Base-by-base conservation (phyloP, 2,329 filamentous ascomycete species). In the Keithomyces neogunnii region DNA sequence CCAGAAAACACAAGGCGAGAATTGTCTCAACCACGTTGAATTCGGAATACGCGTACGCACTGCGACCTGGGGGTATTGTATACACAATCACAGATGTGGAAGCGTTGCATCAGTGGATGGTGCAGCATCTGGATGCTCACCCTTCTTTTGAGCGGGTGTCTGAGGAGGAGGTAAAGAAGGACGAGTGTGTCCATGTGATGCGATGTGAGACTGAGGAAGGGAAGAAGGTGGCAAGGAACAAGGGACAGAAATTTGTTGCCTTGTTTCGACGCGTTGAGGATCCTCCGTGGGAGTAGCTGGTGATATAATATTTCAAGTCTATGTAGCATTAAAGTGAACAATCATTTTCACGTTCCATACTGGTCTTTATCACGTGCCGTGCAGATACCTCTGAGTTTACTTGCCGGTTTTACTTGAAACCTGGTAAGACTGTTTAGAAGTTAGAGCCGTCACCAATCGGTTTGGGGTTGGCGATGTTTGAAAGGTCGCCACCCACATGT, bases 61-160 rank as follows among this genome's bases (percentile, higher is more conserved):
- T 97, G 56, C 77, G 78, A 40, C 90, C 91, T 0, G 90, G 90
- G 0, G 95, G 93, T 2, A 80, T 92, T 47, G 77, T 96, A 42
- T 99, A 97, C 66, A 97, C 92, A 1, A 97, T 99, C 62, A 99
- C 93, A 1, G 93, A 99, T 70, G 93, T 99, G 42, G 86, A 95
- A 70, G 90, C 96, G 63, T 73, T 99, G 66, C 89, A 96, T 67
- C 71, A 84, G 59, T 97, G 92, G 92, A 96, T 97, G 85, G 85
- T 92, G 49, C 78, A 81, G 64, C 89, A 96, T 70, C 86, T 97
- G 59, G 81, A 86, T 51, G 80, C 77, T 31, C 87, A 91, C 64
- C 83, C 82, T 13, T 80, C 87, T 46, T 97, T 95, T 68, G 86
- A 89, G 70, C 76, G 89, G 55, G 75, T 96, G 4, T 60, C 76